Base-by-base conservation (phyloP, 768 basidiomycete genomes). In the Tricholoma hemisulphureum region DNA sequence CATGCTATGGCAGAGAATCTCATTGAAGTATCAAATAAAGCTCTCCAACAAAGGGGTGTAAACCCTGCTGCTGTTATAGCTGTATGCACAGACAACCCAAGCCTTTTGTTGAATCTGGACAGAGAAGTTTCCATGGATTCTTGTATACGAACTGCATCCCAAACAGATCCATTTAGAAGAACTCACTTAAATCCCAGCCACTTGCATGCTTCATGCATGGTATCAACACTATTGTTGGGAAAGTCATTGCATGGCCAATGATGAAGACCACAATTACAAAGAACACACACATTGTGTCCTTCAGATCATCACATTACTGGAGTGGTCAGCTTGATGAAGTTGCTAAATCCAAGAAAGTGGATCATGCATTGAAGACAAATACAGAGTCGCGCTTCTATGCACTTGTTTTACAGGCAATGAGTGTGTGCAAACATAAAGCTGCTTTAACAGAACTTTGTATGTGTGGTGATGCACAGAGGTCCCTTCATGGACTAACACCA, bases 221-320 rank as follows among this genome's bases (percentile, higher is more conserved):
- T 1, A 26, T 74, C 20, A 72, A 74, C 57, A 71, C 66, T 0
- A 56, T 69, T 14, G 65, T 74, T 50, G 68, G 73, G 2, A 60
- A 71, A 49, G 69, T 74, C 41, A 29, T 41, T 26, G n/a, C 66
- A 31, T 64, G 56, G 46, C 67, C 66, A 0, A 6, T 8, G 0
- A 69, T 69, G 35, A 73, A 71, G 53, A 43, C 37, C 2, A 52
- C 56, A 6, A 62, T 69, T 18, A 54, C 65, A 13, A 58, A 65
- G 23, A 62, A 50, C 23, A 58, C 65, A 0, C 37, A 55, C 2
- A 69, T 72, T 21, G 69, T 73, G 2, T 53, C 66, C 55, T 73
- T 74, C 63, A 67, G 69, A 48, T 24, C 55, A 2, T 74, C 69
- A 4, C 71, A 73, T 45, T 72, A 70, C 55, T 73, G 72, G 70